phyloP scores from a whole-genome alignment of 495 filamentous ascomycete species.

The Penicillium simplicissimum region DNA sequence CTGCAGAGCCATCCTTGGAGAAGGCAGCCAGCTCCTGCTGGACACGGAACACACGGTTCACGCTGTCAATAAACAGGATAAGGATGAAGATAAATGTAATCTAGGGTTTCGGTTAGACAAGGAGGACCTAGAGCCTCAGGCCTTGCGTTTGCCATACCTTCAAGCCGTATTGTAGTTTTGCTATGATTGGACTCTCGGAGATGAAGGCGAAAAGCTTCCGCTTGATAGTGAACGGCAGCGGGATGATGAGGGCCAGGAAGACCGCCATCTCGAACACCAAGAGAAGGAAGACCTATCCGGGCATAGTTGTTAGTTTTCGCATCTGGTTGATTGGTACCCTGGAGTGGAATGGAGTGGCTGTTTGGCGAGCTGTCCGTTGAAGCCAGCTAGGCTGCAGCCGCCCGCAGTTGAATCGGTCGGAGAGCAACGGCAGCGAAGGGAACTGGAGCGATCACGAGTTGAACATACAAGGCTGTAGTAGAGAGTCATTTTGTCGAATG shows the following conservation, averaged over 20 bases:
- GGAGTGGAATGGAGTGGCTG: not conserved
- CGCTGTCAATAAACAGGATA: constrained; percentile 96
- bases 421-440: not conserved
- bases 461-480: constrained; percentile 93
- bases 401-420: constrained; percentile 1
- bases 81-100: constrained; percentile 98
- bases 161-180: constrained; percentile 79
- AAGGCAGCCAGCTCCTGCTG: constrained; percentile 78
- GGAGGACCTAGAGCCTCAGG: not conserved
- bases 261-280: constrained; percentile 91
- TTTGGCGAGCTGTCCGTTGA: constrained; percentile 12
- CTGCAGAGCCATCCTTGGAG: constrained; percentile 48
- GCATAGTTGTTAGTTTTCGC: not conserved
- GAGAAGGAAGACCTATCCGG: constrained; percentile 80
- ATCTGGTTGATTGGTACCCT: not conserved
- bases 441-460: not conserved
- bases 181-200: constrained; percentile 79
- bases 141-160: constrained; percentile 49
- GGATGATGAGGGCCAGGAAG: constrained; percentile 89
- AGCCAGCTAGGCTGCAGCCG: constrained; percentile 26
- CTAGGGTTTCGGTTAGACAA: constrained; percentile 42
- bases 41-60: constrained; percentile 97
- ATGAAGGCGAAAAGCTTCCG: constrained; percentile 92
- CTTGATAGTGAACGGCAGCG: constrained; percentile 82
- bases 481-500: constrained; percentile 80